phyloP scores from a whole-genome alignment of 371 early-diverging fungal genomes.

The Circinella umbellata region DNA sequence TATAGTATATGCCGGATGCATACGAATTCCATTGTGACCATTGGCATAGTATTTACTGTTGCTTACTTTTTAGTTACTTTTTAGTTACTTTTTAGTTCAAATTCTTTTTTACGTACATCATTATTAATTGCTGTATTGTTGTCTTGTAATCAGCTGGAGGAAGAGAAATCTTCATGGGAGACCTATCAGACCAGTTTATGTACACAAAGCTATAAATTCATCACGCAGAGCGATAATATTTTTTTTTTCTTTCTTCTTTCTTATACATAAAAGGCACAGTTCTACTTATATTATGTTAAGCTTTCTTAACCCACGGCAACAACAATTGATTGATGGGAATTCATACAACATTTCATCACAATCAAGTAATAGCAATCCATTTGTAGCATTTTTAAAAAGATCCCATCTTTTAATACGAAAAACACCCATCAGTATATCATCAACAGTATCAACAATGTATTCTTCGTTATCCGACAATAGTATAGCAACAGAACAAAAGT shows the following conservation, averaged over 20 bases:
- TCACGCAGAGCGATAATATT: background rate
- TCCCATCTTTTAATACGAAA: background rate
- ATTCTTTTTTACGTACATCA: too few relatives aligned
- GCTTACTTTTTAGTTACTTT: background rate
- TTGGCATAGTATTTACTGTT: conserved; percentile 3
- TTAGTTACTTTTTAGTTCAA: too few relatives aligned
- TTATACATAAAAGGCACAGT: background rate
- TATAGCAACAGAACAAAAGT: too few relatives aligned
- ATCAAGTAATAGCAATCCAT: background rate
- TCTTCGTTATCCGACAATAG: background rate
- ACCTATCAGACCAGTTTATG: background rate
- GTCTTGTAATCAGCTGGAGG: background rate
- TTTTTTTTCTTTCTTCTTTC: background rate
- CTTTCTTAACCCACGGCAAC: conserved; percentile 1
- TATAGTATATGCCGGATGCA: background rate
- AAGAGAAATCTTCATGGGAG: background rate
- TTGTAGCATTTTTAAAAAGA: background rate
- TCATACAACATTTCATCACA: background rate
- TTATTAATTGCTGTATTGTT: background rate
- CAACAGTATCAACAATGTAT: background rate
- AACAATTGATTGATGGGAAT: background rate
- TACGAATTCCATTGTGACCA: conserved; percentile 4
- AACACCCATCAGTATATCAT: background rate
- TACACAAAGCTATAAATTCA: too few relatives aligned
- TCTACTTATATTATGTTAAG: background rate